These are phyloP conservation scores for Pseudogymnoascus sp. DNA, from an alignment of 2,329 filamentous ascomycete species.

Conservation along the genomic window DNA sequence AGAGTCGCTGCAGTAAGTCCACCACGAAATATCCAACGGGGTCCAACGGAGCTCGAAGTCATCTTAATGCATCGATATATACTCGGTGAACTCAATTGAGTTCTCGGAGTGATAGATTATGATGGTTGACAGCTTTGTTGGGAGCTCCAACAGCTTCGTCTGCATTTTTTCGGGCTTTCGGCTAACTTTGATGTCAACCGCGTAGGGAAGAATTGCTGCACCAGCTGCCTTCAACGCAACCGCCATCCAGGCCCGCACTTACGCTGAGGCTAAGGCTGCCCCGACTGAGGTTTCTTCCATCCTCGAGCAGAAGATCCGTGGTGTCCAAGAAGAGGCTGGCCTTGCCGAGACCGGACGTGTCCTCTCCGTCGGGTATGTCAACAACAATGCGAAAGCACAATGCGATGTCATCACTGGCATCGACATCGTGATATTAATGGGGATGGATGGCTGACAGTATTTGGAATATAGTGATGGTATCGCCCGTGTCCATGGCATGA, in stretches of 20 bases:
- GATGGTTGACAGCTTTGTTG: conserved; percentile 34
- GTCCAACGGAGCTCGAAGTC: conserved; percentile 33
- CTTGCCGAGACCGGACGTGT: conserved; percentile 98
- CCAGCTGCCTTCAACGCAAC: conserved; percentile 67
- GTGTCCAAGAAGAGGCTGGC: conserved; percentile 92
- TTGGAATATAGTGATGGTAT: conserved; percentile 83
- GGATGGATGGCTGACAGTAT: conserved; percentile 21
- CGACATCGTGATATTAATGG: conserved; percentile 1
- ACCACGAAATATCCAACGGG: conserved; percentile 32
- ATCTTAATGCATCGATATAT: conserved; percentile 30
- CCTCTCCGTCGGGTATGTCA: conserved; percentile 92
- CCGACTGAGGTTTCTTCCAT: conserved; percentile 99
- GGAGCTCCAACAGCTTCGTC: conserved; percentile 28
- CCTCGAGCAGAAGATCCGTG: conserved; percentile 97
- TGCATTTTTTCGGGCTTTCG: conserved; percentile 40
- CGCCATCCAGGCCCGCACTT: conserved; percentile 70
- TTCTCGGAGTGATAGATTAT: conserved; percentile 23
- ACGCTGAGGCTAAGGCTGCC: conserved; percentile 90
- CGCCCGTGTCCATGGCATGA: conserved; percentile 98
- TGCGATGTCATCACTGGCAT: neutral
- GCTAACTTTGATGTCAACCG: conserved; percentile 46
- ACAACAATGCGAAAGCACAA: conserved; percentile 15
- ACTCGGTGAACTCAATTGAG: conserved; percentile 34
- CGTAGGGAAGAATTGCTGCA: conserved; percentile 77
- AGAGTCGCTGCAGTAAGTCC: conserved; percentile 90